phyloP scores from a whole-genome alignment of 164 flowering plant genomes.

The Sextonia rubra region DNA sequence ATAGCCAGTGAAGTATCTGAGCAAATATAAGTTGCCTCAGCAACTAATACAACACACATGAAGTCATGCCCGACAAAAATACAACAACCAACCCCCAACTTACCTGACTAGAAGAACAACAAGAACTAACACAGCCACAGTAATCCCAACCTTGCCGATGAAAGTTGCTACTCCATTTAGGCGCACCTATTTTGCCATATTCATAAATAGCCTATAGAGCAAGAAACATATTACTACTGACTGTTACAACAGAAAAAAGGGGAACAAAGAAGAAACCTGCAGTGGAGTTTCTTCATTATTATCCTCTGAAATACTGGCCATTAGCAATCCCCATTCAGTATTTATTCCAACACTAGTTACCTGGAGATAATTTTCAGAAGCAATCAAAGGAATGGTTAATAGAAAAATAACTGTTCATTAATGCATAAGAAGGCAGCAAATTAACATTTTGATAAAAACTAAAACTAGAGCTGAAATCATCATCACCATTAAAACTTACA shows the following conservation, averaged over 20 bases:
- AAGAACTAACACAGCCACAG: slow-evolving; percentile 28
- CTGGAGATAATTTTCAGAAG: slow-evolving; percentile 26
- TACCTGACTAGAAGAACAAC: slow-evolving; percentile 19
- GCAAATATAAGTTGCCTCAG: background rate
- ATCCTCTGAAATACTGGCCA: slow-evolving; percentile 97
- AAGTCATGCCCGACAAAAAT: background rate
- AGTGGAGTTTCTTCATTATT: slow-evolving; percentile 97
- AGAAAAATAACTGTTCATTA: too few species aligned
- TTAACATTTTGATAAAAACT: background rate
- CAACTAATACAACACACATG: background rate
- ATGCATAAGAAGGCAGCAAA: background rate
- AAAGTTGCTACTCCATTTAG: slow-evolving; percentile 73
- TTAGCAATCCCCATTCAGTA: slow-evolving; percentile 97
- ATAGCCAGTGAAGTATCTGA: slow-evolving; percentile 82
- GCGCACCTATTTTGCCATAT: slow-evolving; percentile 54
- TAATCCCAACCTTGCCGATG: slow-evolving; percentile 32
- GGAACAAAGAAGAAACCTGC: slow-evolving; percentile 49
- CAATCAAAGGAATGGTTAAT: background rate
- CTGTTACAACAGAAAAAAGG: background rate
- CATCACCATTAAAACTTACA: background rate
- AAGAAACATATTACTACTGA: background rate
- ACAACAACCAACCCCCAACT: background rate
- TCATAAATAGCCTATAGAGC: background rate
- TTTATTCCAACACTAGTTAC: slow-evolving; percentile 91
- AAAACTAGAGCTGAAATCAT: background rate